Conservation (phyloP, 495 filamentous ascomycete genomes). For the Astrocystis sublimbata region DNA sequence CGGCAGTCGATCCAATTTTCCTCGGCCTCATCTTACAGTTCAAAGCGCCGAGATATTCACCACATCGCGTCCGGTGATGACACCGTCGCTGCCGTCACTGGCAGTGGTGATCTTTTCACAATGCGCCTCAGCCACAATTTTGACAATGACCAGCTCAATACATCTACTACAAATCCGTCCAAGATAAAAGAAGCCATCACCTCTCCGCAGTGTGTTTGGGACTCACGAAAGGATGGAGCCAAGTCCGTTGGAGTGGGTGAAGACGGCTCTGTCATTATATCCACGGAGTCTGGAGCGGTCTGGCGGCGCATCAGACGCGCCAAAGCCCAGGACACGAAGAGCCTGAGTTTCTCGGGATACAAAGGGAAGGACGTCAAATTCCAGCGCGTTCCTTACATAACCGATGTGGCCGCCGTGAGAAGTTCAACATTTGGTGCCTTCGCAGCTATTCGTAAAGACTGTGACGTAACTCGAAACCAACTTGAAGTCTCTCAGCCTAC, state of each 20-base stretch:
- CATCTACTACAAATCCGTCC: conserved; percentile 85
- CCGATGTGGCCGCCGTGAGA: conserved; percentile 76
- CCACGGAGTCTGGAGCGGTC: conserved; percentile 86
- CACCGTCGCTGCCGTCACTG: conserved; percentile 83
- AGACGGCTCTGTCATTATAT: conserved; percentile 93
- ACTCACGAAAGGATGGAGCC: conserved; percentile 78
- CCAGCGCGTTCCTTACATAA: conserved; percentile 81
- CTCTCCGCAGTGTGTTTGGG: conserved; percentile 78
- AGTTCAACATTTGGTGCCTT: conserved; percentile 87
- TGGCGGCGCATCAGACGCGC: conserved; percentile 82
- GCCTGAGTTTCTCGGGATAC: conserved; percentile 48
- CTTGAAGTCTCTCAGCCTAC: conserved; percentile 61
- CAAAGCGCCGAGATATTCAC: conserved; percentile 60
- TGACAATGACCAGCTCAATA: conserved; percentile 57
- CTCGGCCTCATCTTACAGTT: conserved; percentile 65
- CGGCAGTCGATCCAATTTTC: conserved; percentile 58
- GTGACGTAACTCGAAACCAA: conserved; percentile 75
- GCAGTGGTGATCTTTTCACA: conserved; percentile 81
- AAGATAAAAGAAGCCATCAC: conserved; percentile 81
- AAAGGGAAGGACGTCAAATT: conserved; percentile 91
- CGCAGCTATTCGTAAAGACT: conserved; percentile 83
- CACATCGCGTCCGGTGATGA: conserved; percentile 84
- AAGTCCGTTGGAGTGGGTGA: conserved; percentile 85
- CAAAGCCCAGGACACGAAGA: conserved; percentile 72
- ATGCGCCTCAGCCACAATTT: conserved; percentile 66